Conservation (phyloP, 2,329 filamentous ascomycete genomes). For the Aureobasidium melanogenum region DNA sequence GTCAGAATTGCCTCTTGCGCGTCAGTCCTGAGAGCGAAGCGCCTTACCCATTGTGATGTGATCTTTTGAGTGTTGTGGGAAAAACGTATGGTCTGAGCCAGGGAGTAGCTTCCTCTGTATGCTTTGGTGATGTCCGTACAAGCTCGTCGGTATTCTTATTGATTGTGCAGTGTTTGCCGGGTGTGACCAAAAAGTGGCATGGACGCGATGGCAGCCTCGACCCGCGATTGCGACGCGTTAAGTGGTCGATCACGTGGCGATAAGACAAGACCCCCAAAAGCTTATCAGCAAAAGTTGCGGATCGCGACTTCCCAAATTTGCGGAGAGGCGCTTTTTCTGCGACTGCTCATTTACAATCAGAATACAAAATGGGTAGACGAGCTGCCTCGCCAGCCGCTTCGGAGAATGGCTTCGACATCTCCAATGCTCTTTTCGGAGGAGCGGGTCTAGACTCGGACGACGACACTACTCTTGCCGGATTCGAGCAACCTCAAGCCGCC, state of each 20-base stretch:
- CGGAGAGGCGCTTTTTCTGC: constrained; percentile 10
- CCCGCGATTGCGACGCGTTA: background rate
- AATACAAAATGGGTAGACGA: constrained; percentile 56
- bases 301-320: constrained; percentile 7
- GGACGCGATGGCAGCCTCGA: constrained; percentile 2
- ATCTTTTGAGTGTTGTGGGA: background rate
- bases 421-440: constrained; percentile 57
- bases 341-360: background rate
- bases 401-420: constrained; percentile 87
- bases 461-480: constrained; percentile 16
- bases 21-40: background rate
- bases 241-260: background rate
- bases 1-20: background rate
- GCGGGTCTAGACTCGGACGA: constrained; percentile 48
- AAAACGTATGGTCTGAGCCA: no score
- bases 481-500: background rate
- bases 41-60: background rate
- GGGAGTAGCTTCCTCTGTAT: background rate
- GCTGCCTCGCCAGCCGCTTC: constrained; percentile 73
- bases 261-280: background rate
- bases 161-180: background rate
- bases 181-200: background rate
- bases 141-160: background rate
- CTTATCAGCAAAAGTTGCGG: constrained; percentile 9
- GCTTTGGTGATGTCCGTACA: background rate